Evolutionary conservation across 2,329 filamentous ascomycete genomes (phyloP).

Genomic region (Zymoseptoria brevis): DNA sequence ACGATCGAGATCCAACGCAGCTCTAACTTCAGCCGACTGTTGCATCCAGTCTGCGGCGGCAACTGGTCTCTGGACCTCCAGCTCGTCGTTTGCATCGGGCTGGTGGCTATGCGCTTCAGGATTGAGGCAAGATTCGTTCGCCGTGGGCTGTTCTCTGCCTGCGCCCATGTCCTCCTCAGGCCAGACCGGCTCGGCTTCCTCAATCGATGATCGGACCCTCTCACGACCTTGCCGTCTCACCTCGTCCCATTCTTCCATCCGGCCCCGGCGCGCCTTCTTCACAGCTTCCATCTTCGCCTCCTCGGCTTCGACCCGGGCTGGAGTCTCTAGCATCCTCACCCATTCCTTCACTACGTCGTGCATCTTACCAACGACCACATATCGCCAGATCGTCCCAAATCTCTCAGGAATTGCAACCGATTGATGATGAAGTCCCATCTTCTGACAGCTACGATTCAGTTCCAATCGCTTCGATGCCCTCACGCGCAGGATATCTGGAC

Average conservation of each 20-base stretch:
- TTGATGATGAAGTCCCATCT: background rate
- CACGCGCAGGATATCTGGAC: background rate
- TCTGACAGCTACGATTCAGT: background rate
- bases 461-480: background rate
- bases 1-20: background rate
- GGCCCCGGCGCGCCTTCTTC: background rate
- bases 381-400: background rate
- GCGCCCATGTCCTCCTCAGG: background rate
- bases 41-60: background rate
- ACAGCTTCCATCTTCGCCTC: background rate
- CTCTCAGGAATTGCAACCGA: background rate
- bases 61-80: background rate
- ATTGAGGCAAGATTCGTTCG: too few relatives aligned
- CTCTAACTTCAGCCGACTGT: background rate
- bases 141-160: too few relatives aligned
- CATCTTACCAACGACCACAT: background rate
- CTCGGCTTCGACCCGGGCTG: background rate
- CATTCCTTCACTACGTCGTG: background rate
- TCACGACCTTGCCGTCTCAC: background rate
- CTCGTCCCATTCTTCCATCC: background rate
- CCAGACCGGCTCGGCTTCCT: background rate
- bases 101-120: too few relatives aligned
- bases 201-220: background rate
- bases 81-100: too few relatives aligned
- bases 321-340: background rate